Evolutionary conservation across 257 asterid genomes (phyloP), one percentile per base, ranked within the genome.

Genomic region (Capsicum rhomboideum): DNA sequence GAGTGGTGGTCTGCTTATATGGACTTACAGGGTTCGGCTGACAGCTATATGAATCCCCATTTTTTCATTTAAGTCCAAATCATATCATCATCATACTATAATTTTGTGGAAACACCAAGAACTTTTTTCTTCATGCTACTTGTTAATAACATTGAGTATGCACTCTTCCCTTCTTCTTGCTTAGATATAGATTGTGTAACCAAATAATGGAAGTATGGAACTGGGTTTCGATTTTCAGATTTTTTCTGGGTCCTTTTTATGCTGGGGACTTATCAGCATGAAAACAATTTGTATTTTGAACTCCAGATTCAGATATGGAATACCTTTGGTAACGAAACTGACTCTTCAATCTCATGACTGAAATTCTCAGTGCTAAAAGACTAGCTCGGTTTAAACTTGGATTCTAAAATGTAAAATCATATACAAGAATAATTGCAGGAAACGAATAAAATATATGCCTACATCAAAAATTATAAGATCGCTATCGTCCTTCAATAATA

Each of bases 401-500:
- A 77, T 28, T 50, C 44, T 74, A 46, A n/a, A 74, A 74, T 49
- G 40, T 44, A 49, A 28, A 26, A 50, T 77, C 46, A 50, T 8
- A 50, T 28, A 77, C 26, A 77, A 50, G 46, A 49, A 49, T 26
- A 31, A 26, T 49, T 49, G 26, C 44, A 8, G 44, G 61, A 50
- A 77, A 77, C 20, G 31, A 42, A 71, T 71, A 42, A 42, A 31
- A 71, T 71, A 42, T 11, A 11, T 6, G 34, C 17, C 6, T 71
- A 42, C 28, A 77, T 18, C 21, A 50, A 26, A 34, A 50, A 26
- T 16, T 50, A 8, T 50, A 26, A 26, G 23, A 77, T 28, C 44
- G 8, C 81, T 86, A 92, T 29, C 95, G 89, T 26, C 90, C 97
- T 54, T 87, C 90, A 67, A 88, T 79, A 71, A 66, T 61, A 16